Percentiles rank a stretch among this genome's conserved stretches.
Conservation (phyloP, 164 flowering plant species). For the Aristolochia fimbriata region DNA sequence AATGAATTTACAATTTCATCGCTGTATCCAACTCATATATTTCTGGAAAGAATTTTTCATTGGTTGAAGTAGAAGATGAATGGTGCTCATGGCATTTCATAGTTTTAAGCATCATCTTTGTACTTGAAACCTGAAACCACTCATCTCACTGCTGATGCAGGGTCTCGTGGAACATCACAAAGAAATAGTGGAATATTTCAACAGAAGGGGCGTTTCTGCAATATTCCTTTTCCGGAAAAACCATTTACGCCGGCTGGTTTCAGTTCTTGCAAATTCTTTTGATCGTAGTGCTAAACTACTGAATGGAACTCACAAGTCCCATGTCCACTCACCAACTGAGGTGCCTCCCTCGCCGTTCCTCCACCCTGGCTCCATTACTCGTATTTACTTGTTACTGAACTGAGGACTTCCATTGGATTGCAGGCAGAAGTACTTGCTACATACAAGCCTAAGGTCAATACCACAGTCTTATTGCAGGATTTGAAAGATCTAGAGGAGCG, state of each 20-base stretch:
- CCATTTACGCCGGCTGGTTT: conserved; percentile 44
- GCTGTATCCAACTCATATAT: too few species aligned
- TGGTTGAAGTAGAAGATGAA: too few species aligned
- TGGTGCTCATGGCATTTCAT: background rate
- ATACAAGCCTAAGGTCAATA: conserved; percentile 44
- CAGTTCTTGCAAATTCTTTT: conserved; percentile 49
- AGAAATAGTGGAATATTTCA: conserved; percentile 26
- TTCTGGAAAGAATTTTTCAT: background rate
- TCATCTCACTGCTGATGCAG: conserved; percentile 14
- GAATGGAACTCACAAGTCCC: conserved; percentile 72
- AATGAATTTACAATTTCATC: too few species aligned
- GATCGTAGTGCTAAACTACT: conserved; percentile 43
- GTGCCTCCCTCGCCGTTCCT: conserved; percentile 13
- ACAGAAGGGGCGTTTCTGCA: conserved; percentile 34
- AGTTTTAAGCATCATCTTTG: background rate
- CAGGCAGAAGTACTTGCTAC: conserved; percentile 57
- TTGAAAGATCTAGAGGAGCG: conserved; percentile 27
- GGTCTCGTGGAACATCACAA: conserved; percentile 32
- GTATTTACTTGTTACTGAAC: background rate
- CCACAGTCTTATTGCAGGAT: conserved; percentile 24
- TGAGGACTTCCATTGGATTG: conserved; percentile 5
- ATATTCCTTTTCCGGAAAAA: conserved; percentile 56
- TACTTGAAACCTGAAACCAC: background rate
- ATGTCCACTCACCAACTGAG: conserved; percentile 48
- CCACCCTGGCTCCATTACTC: background rate